phyloP scores from a whole-genome alignment of 78 protist genomes.

The Dictyostelium brefeldianum region DNA sequence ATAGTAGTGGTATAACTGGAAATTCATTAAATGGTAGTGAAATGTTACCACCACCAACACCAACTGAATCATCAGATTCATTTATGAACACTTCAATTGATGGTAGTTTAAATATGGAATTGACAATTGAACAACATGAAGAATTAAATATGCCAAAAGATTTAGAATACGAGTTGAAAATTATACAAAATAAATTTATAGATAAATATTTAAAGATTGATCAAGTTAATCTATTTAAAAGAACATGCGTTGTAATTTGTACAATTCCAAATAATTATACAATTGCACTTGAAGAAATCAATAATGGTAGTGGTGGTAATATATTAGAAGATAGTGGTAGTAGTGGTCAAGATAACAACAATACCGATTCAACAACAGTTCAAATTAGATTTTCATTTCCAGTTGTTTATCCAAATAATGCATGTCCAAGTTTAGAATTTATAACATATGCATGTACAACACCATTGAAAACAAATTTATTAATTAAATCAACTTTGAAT shows the following conservation, averaged over 20 bases:
- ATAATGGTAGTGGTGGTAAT: neutral
- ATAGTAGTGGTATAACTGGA: neutral
- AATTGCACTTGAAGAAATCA: neutral
- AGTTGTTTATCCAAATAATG: slow-evolving; percentile 61
- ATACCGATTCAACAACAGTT: slow-evolving; percentile 39
- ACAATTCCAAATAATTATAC: slow-evolving; percentile 37
- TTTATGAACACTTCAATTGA: neutral
- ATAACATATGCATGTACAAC: slow-evolving; percentile 45
- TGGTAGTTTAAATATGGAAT: slow-evolving; percentile 5
- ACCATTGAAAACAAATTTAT: slow-evolving; percentile 40
- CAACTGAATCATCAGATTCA: neutral
- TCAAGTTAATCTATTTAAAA: slow-evolving; percentile 42
- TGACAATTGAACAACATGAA: neutral
- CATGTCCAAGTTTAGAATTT: slow-evolving; percentile 73
- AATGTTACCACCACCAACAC: neutral
- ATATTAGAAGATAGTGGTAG: neutral
- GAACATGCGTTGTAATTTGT: slow-evolving; percentile 46
- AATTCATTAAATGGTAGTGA: neutral
- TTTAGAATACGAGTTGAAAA: slow-evolving; percentile 62
- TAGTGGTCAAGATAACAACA: neutral
- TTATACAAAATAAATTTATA: slow-evolving; percentile 43
- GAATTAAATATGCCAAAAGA: slow-evolving; percentile 28
- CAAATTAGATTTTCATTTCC: slow-evolving; percentile 70
- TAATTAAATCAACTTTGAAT: neutral
- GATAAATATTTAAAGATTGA: slow-evolving; percentile 54